These are phyloP conservation scores for Caloboletus firmus DNA, from an alignment of 1,284 basidiomycete genomes.

Conservation along the genomic window DNA sequence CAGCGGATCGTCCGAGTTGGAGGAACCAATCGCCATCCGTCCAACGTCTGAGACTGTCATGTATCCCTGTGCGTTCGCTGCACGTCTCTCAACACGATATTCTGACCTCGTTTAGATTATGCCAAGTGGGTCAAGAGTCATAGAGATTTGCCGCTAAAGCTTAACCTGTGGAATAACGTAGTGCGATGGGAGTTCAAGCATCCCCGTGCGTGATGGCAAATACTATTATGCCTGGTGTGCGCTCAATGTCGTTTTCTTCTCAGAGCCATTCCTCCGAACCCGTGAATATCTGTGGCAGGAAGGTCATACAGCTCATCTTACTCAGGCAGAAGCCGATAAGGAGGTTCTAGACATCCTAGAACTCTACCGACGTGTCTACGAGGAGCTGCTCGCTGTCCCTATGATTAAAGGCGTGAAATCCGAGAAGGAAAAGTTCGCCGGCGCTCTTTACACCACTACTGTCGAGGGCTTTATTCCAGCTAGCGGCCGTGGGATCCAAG, in stretches of 20 bases:
- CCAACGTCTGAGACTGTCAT: conserved; percentile 98
- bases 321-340: conserved; percentile 84
- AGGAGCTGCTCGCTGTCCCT: conserved; percentile 95
- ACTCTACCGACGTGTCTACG: conserved; percentile 95
- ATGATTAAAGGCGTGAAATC: conserved; percentile 97
- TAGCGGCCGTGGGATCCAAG: conserved; percentile 97
- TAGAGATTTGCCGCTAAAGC: conserved; percentile 94
- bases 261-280: conserved; percentile 97
- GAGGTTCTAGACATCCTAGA: conserved; percentile 96
- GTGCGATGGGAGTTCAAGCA: conserved; percentile 99
- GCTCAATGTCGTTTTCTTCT: conserved; percentile 26
- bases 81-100: not conserved
- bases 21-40: conserved; percentile 97
- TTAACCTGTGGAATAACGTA: conserved; percentile 99
- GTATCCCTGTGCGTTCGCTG: conserved; percentile 79
- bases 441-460: conserved; percentile 97
- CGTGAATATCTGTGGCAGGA: conserved; percentile 99
- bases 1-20: conserved; percentile 90
- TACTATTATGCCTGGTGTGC: not conserved
- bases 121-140: conserved; percentile 99
- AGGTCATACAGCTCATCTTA: conserved; percentile 94
- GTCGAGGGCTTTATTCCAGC: conserved; percentile 98
- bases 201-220: conserved; percentile 60
- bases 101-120: conserved; percentile 56
- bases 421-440: conserved; percentile 99